These are phyloP conservation scores for Petasospora rhodanensis DNA, from an alignment of 1,139 yeast genomes.

Conservation along the genomic window DNA sequence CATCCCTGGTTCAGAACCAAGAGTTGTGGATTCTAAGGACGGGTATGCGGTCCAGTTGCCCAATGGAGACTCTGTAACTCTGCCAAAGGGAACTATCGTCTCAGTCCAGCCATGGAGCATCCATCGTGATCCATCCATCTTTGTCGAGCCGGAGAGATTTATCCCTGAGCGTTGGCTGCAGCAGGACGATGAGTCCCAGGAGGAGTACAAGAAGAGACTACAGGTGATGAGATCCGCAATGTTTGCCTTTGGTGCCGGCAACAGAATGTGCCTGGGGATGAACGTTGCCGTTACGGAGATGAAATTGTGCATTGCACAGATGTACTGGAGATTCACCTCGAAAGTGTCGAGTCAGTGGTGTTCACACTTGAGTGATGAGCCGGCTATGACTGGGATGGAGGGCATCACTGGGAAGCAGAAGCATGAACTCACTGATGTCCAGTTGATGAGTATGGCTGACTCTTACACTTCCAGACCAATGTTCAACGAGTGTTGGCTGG, in stretches of 20 bases:
- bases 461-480: constrained; percentile 48
- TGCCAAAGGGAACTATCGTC: constrained; percentile 55
- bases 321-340: constrained; percentile 46
- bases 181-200: constrained; percentile 31
- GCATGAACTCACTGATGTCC: constrained; percentile 33
- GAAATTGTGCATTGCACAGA: constrained; percentile 50
- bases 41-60: constrained; percentile 18
- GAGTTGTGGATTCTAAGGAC: constrained; percentile 37
- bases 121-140: constrained; percentile 49
- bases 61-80: constrained; percentile 26
- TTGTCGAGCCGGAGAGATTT: constrained; percentile 43
- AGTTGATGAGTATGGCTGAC: constrained; percentile 49
- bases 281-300: constrained; percentile 64
- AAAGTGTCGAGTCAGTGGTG: constrained; percentile 43
- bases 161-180: constrained; percentile 62
- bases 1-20: constrained; percentile 72
- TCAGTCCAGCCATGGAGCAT: constrained; percentile 65
- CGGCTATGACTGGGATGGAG: constrained; percentile 29
- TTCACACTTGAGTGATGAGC: constrained; percentile 15
- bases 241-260: constrained; percentile 71
- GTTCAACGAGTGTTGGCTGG: constrained; percentile 49
- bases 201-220: constrained; percentile 35
- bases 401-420: constrained; percentile 20
- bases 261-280: constrained; percentile 75
- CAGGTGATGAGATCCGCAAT: constrained; percentile 47